phyloP scores from a whole-genome alignment of 352 stramenopile species.

The Thalassiosira ordinaria region DNA sequence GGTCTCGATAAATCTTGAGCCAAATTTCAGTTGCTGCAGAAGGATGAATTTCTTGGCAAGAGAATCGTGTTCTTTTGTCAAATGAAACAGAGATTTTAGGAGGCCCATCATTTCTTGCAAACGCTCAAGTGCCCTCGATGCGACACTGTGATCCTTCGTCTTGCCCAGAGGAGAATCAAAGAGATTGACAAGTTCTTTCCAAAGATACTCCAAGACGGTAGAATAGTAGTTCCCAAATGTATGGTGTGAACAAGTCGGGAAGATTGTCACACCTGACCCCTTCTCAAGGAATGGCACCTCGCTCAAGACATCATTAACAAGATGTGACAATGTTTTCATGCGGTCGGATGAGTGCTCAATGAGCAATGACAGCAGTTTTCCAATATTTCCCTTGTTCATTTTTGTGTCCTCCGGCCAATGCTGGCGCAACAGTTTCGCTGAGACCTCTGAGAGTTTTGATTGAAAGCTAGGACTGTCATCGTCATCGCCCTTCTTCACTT shows the following conservation, averaged over 20 bases:
- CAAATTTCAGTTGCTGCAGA: conserved; percentile 61
- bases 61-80: conserved; percentile 45
- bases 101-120: conserved; percentile 34
- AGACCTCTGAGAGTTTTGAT: conserved; percentile 52
- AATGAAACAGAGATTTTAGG: conserved; percentile 39
- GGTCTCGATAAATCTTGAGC: conserved; percentile 58
- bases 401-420: conserved; percentile 57
- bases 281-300: conserved; percentile 56
- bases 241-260: conserved; percentile 51
- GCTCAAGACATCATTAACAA: conserved; percentile 56
- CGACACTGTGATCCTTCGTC: conserved; percentile 32
- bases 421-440: conserved; percentile 43
- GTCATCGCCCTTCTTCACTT: conserved; percentile 6
- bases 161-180: conserved; percentile 46
- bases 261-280: conserved; percentile 52
- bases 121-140: conserved; percentile 15
- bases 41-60: conserved; percentile 58
- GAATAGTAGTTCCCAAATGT: conserved; percentile 60
- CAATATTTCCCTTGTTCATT: conserved; percentile 66
- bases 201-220: conserved; percentile 36
- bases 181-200: conserved; percentile 44
- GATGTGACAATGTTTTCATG: conserved; percentile 43
- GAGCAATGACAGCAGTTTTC: conserved; percentile 57
- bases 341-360: conserved; percentile 57
- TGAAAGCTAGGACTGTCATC: conserved; percentile 8